Conservation (phyloP, 2,329 filamentous ascomycete species). For the Hypomyces rosellus region DNA sequence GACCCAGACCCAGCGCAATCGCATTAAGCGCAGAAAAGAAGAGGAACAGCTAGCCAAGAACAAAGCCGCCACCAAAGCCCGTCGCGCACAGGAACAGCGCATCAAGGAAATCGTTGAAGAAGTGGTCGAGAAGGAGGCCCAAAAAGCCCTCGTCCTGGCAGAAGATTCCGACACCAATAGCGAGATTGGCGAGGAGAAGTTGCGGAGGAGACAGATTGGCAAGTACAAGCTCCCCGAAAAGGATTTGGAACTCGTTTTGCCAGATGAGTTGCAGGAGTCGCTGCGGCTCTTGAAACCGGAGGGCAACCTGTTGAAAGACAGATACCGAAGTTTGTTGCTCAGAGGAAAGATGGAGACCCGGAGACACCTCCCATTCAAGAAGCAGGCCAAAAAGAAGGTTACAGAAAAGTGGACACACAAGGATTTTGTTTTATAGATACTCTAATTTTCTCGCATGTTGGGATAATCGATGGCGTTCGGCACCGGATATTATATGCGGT, state of each 20-base stretch:
- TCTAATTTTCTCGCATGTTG: neutral
- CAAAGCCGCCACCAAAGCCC: conserved; percentile 67
- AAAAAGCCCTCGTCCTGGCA: conserved; percentile 36
- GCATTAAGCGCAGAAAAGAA: conserved; percentile 80
- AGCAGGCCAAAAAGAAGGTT: conserved; percentile 71
- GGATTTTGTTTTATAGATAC: conserved; percentile 56
- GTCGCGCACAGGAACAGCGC: conserved; percentile 62
- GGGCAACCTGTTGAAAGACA: conserved; percentile 88
- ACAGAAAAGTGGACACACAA: conserved; percentile 99
- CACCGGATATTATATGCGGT: too few relatives aligned
- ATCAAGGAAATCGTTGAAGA: conserved; percentile 66
- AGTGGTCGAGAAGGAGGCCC: conserved; percentile 50
- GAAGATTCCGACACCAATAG: conserved; percentile 43
- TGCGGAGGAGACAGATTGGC: conserved; percentile 69
- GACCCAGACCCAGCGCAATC: conserved; percentile 80
- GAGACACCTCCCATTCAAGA: conserved; percentile 70
- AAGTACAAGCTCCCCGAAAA: conserved; percentile 70
- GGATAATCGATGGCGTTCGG: too few relatives aligned
- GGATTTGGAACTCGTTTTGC: conserved; percentile 71
- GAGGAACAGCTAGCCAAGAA: conserved; percentile 71
- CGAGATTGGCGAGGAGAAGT: conserved; percentile 54
- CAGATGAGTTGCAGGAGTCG: conserved; percentile 78
- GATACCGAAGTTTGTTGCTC: conserved; percentile 82
- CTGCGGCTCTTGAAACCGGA: conserved; percentile 82
- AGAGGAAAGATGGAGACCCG: conserved; percentile 84